Evolutionary conservation across 129 eudicot species (phyloP).

Genomic region (Saussurea involucrata): DNA sequence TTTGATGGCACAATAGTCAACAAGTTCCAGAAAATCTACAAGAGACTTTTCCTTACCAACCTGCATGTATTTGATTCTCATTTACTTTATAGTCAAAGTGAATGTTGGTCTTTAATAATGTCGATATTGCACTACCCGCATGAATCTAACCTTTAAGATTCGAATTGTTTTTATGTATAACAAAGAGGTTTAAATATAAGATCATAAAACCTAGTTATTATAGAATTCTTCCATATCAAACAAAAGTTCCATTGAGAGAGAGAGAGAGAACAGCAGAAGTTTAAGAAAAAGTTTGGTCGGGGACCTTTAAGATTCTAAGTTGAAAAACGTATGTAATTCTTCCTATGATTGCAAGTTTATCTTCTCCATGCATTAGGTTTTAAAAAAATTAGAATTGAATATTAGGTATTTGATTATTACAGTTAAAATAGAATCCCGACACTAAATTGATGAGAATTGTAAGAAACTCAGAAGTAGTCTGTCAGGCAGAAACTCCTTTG

Average conservation of each 20-base stretch:
- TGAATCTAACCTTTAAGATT: background rate
- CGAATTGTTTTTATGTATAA: background rate
- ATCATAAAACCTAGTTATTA: background rate
- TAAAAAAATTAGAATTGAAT: background rate
- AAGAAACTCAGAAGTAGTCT: background rate
- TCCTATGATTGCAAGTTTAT: background rate
- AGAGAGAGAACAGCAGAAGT: too few relatives aligned
- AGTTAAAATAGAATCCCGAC: background rate
- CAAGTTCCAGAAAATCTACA: constrained; percentile 52
- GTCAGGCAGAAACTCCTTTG: background rate
- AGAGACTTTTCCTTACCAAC: constrained; percentile 27
- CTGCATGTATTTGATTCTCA: constrained; percentile 42
- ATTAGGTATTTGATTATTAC: background rate
- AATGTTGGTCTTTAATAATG: background rate
- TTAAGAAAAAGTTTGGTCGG: background rate
- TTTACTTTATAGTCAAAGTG: background rate
- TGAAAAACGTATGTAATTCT: background rate
- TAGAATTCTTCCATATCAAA: background rate
- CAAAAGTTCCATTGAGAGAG: too few relatives aligned
- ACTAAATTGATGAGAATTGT: background rate
- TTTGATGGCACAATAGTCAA: constrained; percentile 52
- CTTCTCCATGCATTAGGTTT: background rate
- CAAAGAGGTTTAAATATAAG: background rate
- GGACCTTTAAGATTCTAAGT: background rate
- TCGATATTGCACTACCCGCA: background rate